phyloP scores from a whole-genome alignment of 2,329 filamentous ascomycete species.

The Domatiomyces globalis region DNA sequence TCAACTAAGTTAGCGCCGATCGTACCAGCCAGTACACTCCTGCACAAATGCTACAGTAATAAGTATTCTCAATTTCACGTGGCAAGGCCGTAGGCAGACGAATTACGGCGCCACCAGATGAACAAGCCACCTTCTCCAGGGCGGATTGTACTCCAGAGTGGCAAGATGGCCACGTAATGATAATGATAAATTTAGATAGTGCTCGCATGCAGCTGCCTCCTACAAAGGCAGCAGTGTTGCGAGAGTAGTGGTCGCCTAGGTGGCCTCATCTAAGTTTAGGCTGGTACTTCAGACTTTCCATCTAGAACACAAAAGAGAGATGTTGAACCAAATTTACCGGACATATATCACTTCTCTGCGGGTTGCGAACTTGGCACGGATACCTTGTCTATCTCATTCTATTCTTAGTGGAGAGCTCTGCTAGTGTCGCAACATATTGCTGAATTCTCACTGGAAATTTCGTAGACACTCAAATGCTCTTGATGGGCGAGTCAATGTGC shows the following conservation, averaged over 20 bases:
- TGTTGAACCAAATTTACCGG: too few species aligned
- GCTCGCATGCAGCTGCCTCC: not conserved
- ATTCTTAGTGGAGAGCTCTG: too few species aligned
- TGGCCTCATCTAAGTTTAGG: not conserved
- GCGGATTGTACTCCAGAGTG: not conserved
- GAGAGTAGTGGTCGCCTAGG: not conserved
- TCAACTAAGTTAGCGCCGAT: not conserved
- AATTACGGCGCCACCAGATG: not conserved
- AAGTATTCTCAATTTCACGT: not conserved
- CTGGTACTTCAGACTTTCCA: not conserved
- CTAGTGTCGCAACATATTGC: too few species aligned
- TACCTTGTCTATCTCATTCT: too few species aligned
- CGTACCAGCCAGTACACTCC: conserved; percentile 3
- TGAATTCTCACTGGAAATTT: too few species aligned
- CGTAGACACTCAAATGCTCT: too few species aligned
- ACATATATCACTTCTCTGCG: too few species aligned
- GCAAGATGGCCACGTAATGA: not conserved
- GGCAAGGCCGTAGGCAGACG: not conserved
- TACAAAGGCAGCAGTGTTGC: not conserved
- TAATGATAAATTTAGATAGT: not conserved
- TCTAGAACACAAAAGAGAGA: not conserved
- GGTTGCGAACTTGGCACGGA: too few species aligned
- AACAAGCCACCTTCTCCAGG: not conserved
- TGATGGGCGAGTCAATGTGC: too few species aligned
- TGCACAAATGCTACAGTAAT: not conserved